phyloP scores from a whole-genome alignment of 192 early-diverging fungal genomes.

The Gonapodya sp. region DNA sequence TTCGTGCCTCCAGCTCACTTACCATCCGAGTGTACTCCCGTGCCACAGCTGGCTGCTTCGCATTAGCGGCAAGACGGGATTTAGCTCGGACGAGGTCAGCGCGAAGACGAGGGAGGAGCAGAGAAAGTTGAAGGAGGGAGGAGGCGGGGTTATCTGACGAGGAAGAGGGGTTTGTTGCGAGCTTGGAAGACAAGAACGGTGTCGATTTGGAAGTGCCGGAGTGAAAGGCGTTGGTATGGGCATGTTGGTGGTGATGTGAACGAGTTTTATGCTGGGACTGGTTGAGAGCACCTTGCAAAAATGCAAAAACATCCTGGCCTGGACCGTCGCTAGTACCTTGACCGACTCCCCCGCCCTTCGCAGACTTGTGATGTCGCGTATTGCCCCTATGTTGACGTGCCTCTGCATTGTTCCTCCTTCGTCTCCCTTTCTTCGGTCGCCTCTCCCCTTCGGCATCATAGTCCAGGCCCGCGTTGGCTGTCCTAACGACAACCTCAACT shows the following conservation, averaged over 20 bases:
- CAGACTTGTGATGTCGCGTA: not conserved
- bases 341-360: not conserved
- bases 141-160: not conserved
- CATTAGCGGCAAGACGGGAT: conserved; percentile 2
- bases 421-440: not conserved
- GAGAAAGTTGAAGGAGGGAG: not conserved
- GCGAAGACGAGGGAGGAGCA: not conserved
- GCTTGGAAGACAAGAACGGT: not conserved
- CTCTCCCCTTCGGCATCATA: not conserved
- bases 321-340: not conserved
- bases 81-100: not conserved
- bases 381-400: not conserved
- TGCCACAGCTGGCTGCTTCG: not conserved
- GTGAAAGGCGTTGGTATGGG: not conserved
- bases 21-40: not conserved
- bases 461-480: not conserved
- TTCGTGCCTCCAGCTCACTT: not conserved
- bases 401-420: no score
- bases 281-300: not conserved
- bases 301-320: not conserved
- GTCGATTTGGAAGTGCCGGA: not conserved
- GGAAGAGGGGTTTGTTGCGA: not conserved
- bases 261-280: not conserved
- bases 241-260: not conserved
- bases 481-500: not conserved